Evolutionary conservation across 371 early-diverging fungal species (phyloP), one percentile per base, ranked within the genome.

Genomic region (Mortierella polycephala): DNA sequence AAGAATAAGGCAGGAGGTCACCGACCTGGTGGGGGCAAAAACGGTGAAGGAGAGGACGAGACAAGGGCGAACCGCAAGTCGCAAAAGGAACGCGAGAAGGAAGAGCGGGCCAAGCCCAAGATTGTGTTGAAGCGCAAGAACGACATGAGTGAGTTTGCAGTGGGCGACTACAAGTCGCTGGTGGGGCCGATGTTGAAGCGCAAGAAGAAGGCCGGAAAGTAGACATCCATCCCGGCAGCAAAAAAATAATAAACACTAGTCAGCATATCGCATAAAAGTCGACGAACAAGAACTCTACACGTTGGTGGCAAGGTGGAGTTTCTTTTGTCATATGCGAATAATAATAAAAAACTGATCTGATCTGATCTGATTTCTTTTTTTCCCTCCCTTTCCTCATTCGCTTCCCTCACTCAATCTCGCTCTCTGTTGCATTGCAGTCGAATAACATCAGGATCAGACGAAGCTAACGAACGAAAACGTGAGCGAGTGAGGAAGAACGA

Each of bases 91-190:
- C 79, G 72, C 21, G 79, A 77, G 59, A 77, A 77, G 63, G 79
- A 77, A 40, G 79, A 77, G 51, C 64, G 72, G 40, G 21, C 58
- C 40, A 71, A 71, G 57, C 79, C 79, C 40, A 77, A 69, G 79
- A 77, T 77, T 69, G 69, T 72, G 41, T 40, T 77, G 72, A 77
- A 80, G 74, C 88, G 90, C 60, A 75, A 74, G 60, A 88, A 85
- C 70, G 86, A 86, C 20, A 77, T 86, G 60, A 84, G 84, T 69
- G 86, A 86, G 82, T 86, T 86, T 82, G 83, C 86, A 0, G 86
- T 86, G 9, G 86, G 86, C 39, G 83, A 83, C 64, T 75, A 83
- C 54, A 82, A 77, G 50, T 77, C 79, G 3, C 62, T 77, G 52
- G 72, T 77, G 23, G 79, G 79, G 8, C 79, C 79, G 11, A 68